A percentile compares a stretch with the other conserved stretches of the same genome.
phyloP scores from a whole-genome alignment of 2,329 filamentous ascomycete genomes.

The Chrysoporthe cubensis region DNA sequence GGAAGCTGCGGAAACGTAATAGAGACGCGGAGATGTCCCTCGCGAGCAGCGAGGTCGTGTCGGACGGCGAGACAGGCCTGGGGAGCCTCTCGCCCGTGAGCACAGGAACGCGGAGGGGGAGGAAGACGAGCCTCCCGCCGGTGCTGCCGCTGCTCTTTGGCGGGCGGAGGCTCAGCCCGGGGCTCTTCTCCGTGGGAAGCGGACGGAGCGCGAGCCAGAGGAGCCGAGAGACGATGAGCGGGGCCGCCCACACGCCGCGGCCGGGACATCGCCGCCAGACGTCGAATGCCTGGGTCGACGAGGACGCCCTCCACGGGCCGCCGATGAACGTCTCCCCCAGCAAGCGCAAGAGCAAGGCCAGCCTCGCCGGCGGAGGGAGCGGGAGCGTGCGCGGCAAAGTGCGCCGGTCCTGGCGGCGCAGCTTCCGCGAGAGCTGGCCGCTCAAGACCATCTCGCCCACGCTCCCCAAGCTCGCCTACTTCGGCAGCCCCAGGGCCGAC shows the following conservation, averaged over 20 bases:
- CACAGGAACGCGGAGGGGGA: conserved; percentile 15
- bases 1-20: conserved; percentile 22
- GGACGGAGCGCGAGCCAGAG: neutral
- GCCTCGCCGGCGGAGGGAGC: conserved; percentile 36
- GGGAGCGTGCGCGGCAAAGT: conserved; percentile 7
- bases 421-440: conserved; percentile 36
- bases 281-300: conserved; percentile 51
- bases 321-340: conserved; percentile 36
- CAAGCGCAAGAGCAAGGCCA: conserved; percentile 30
- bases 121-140: conserved; percentile 19
- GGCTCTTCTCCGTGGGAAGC: conserved; percentile 14
- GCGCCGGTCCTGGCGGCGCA: conserved; percentile 24
- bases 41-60: neutral
- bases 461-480: conserved; percentile 37
- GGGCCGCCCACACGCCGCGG: neutral
- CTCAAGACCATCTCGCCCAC: conserved; percentile 39
- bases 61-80: conserved; percentile 1
- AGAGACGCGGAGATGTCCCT: conserved; percentile 3
- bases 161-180: conserved; percentile 15
- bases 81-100: neutral
- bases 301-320: conserved; percentile 55
- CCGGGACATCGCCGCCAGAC: conserved; percentile 34
- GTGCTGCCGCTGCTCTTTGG: conserved; percentile 34
- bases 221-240: conserved; percentile 8
- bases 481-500: conserved; percentile 3